A percentile compares a stretch with the other conserved stretches of the same genome.
Evolutionary conservation across 192 early-diverging fungal species (phyloP).

Genomic region (Linnemannia schmuckeri): DNA sequence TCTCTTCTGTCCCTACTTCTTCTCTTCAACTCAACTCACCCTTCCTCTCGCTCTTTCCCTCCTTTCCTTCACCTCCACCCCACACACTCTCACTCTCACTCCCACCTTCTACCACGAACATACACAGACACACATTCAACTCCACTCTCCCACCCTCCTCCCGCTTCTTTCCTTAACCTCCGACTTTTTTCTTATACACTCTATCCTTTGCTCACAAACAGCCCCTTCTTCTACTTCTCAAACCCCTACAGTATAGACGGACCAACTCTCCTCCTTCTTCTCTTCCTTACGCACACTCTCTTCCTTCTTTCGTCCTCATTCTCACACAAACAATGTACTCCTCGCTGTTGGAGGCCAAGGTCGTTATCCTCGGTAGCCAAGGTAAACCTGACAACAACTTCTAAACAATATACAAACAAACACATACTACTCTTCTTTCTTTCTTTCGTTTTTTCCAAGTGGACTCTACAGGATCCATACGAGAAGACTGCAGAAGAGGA

Average conservation of each 20-base stretch:
- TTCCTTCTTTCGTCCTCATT: background rate
- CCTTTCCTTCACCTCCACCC: background rate
- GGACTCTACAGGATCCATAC: background rate
- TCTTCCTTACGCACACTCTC: background rate
- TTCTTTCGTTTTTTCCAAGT: background rate
- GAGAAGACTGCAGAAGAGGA: background rate
- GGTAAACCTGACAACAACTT: conserved; percentile 56
- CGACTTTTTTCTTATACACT: background rate
- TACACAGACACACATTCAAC: background rate
- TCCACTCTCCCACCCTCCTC: background rate
- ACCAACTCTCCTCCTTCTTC: background rate
- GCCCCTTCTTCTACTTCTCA: background rate
- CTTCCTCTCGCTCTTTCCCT: too few relatives aligned
- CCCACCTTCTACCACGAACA: background rate
- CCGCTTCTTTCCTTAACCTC: background rate
- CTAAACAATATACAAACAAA: too few relatives aligned
- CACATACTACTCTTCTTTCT: background rate
- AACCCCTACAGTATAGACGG: background rate
- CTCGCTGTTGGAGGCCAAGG: conserved; percentile 77
- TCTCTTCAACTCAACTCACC: background rate
- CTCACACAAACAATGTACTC: conserved; percentile 35
- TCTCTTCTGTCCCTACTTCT: background rate
- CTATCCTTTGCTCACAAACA: background rate
- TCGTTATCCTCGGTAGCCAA: conserved; percentile 82
- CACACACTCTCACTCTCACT: too few relatives aligned